These are phyloP conservation scores for Trapa bicornis DNA, from an alignment of 345 rosid species.

Conservation along the genomic window DNA sequence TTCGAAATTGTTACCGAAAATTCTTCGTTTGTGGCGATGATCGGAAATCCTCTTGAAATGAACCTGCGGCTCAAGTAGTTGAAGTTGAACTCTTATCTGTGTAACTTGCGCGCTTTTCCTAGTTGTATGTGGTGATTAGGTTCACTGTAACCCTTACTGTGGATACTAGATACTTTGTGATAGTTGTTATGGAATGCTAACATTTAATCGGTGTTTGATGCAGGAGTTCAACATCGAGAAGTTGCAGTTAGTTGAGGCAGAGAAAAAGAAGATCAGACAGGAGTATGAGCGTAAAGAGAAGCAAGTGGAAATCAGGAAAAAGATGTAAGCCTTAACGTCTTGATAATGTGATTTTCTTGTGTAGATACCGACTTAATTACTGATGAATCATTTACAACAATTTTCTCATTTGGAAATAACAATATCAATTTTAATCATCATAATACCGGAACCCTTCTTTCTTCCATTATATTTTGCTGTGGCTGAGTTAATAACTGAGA, in stretches of 20 bases:
- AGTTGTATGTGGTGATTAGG: background rate
- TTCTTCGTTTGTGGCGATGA: background rate
- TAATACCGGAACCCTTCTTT: no score
- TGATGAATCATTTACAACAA: no score
- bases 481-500: no score
- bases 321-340: constrained; percentile 36
- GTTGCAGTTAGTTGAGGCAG: constrained; percentile 84
- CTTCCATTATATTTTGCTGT: no score
- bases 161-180: background rate
- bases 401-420: no score
- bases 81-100: background rate
- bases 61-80: background rate
- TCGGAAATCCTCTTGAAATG: background rate
- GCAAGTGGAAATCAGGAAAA: constrained; percentile 82
- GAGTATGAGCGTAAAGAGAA: constrained; percentile 97
- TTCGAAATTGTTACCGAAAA: background rate
- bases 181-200: background rate
- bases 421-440: no score
- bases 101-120: background rate
- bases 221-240: constrained; percentile 98
- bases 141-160: background rate
- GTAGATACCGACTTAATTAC: no score
- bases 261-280: constrained; percentile 95
- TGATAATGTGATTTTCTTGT: background rate
- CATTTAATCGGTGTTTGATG: background rate